A percentile compares a stretch with the other conserved stretches of the same genome.
Conservation (phyloP, 2,329 filamentous ascomycete species). For the Colletotrichum liaoningense region DNA sequence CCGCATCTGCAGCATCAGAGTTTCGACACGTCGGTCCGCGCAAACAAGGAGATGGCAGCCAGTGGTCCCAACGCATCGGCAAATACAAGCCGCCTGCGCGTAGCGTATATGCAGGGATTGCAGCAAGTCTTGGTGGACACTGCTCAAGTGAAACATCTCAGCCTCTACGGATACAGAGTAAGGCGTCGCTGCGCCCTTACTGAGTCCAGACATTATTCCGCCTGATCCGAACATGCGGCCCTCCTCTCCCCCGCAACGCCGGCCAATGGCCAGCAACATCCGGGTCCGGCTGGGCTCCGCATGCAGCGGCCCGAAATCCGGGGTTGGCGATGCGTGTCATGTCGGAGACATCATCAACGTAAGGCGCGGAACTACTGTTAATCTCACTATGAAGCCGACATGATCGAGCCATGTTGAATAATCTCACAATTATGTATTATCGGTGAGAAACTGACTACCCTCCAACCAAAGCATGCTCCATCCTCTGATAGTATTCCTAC, state of each 20-base stretch:
- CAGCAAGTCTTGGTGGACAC: slow-evolving; percentile 1
- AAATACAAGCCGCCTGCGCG: slow-evolving; percentile 14
- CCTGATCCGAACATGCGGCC: slow-evolving; percentile 17
- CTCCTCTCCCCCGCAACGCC: not conserved
- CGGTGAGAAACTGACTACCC: slow-evolving; percentile 8
- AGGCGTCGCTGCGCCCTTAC: not conserved
- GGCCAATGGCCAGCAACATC: slow-evolving; percentile 10
- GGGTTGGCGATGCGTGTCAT: not conserved
- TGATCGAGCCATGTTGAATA: not conserved
- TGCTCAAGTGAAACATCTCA: slow-evolving; percentile 24
- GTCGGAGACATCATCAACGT: not conserved
- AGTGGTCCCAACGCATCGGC: not conserved
- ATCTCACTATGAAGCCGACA: not conserved
- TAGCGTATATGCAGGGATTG: slow-evolving; percentile 21
- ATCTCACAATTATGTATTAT: slow-evolving; percentile 30
- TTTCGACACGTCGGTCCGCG: slow-evolving; percentile 14
- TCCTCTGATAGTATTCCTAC: slow-evolving; percentile 9
- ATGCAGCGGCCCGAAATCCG: slow-evolving; percentile 12
- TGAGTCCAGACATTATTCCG: slow-evolving; percentile 11
- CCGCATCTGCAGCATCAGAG: slow-evolving; percentile 15
- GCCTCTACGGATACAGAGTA: not conserved
- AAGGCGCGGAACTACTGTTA: not conserved
- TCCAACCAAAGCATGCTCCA: not conserved
- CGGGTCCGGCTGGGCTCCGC: slow-evolving; percentile 19
- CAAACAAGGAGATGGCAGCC: slow-evolving; percentile 4